Percentiles rank a stretch among this genome's conserved stretches.
Evolutionary conservation across 352 stramenopile genomes (phyloP).

Genomic region (Phytophthora vignae): DNA sequence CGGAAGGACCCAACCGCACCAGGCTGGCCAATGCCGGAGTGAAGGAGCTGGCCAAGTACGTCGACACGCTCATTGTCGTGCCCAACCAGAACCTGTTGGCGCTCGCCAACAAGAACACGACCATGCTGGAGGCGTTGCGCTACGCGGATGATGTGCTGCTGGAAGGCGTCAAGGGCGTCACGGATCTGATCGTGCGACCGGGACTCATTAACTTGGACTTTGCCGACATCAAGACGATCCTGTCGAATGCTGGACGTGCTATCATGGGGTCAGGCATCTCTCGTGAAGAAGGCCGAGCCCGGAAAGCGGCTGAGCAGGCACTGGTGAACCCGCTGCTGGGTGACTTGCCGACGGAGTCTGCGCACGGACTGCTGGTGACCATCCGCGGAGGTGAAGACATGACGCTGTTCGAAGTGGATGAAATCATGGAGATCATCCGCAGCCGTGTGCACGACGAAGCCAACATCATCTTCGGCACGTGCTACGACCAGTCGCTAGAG

Average conservation of each 20-base stretch:
- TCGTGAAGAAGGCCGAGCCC: conserved; percentile 78
- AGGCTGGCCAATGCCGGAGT: conserved; percentile 93
- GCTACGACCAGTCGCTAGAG: conserved; percentile 84
- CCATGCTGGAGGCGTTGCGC: conserved; percentile 94
- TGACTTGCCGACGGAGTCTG: conserved; percentile 93
- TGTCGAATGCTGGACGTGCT: conserved; percentile 93
- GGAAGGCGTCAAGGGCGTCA: conserved; percentile 96
- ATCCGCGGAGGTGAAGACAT: conserved; percentile 95
- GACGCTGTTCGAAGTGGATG: conserved; percentile 93
- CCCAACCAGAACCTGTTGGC: conserved; percentile 96
- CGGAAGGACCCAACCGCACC: conserved; percentile 95
- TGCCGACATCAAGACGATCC: conserved; percentile 96
- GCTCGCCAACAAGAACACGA: conserved; percentile 94
- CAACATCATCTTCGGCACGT: conserved; percentile 92
- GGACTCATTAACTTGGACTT: conserved; percentile 98
- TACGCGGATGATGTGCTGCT: conserved; percentile 96
- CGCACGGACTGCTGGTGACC: conserved; percentile 95
- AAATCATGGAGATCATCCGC: conserved; percentile 91
- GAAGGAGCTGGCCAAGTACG: conserved; percentile 91
- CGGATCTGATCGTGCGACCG: conserved; percentile 95
- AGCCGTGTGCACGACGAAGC: conserved; percentile 78
- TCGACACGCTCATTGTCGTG: conserved; percentile 97
- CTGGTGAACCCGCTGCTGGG: conserved; percentile 95
- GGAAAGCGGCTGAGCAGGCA: conserved; percentile 93
- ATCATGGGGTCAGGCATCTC: conserved; percentile 95